These are phyloP conservation scores for Phlebopus sp. DNA, from an alignment of 1,284 basidiomycete genomes.

Conservation along the genomic window DNA sequence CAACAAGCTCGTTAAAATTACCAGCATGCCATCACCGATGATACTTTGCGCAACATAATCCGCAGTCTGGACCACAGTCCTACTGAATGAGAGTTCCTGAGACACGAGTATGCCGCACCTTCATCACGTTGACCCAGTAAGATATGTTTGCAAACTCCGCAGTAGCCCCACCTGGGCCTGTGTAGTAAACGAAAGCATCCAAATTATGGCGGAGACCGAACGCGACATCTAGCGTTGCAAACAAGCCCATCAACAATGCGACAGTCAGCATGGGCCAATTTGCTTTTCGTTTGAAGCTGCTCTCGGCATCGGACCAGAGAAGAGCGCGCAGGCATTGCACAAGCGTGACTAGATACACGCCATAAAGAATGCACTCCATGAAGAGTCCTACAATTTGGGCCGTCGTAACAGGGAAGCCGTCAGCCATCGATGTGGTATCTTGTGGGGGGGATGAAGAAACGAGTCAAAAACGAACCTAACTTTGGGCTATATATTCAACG, in stretches of 20 bases:
- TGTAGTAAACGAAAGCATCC: constrained; percentile 25
- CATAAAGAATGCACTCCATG: constrained; percentile 22
- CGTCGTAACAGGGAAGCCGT: constrained; percentile 29
- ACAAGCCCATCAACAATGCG: constrained; percentile 28
- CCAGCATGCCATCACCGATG: too few species aligned
- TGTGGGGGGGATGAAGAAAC: too few species aligned
- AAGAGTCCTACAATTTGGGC: constrained; percentile 22
- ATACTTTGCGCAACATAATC: too few species aligned
- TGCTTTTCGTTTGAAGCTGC: constrained; percentile 24
- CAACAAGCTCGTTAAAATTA: too few species aligned
- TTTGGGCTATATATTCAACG: too few species aligned
- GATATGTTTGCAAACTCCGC: constrained; percentile 24
- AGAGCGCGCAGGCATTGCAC: constrained; percentile 35
- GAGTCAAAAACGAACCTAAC: too few species aligned
- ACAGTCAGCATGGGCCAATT: constrained; percentile 38
- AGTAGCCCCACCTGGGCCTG: constrained; percentile 21
- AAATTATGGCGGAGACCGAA: constrained; percentile 25
- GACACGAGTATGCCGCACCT: constrained; percentile 5
- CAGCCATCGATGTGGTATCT: too few species aligned
- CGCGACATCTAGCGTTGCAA: constrained; percentile 27
- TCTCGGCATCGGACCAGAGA: constrained; percentile 27
- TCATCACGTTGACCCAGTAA: constrained; percentile 28
- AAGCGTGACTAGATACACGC: constrained; percentile 39
- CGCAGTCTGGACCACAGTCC: too few species aligned
- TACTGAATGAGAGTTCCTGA: too few species aligned